These are phyloP conservation scores for Pisolithus sp. DNA, from an alignment of 768 basidiomycete genomes.

Conservation along the genomic window DNA sequence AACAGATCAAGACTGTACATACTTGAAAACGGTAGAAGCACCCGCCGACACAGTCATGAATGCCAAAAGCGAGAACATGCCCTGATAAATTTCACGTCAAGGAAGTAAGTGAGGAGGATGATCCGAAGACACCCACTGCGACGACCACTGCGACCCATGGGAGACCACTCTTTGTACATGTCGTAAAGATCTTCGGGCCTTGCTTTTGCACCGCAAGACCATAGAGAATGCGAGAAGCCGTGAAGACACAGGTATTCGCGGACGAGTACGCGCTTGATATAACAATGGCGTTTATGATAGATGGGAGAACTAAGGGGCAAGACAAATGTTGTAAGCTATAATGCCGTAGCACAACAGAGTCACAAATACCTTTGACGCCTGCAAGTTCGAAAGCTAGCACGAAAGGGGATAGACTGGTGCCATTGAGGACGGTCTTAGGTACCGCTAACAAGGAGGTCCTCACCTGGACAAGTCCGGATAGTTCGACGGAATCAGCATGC, in stretches of 20 bases:
- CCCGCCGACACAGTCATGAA: slow-evolving; percentile 59
- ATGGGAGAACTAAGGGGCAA: slow-evolving; percentile 42
- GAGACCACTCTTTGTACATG: slow-evolving; percentile 41
- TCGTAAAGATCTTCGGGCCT: slow-evolving; percentile 15
- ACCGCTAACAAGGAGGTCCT: slow-evolving; percentile 3
- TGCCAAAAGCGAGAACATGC: slow-evolving; percentile 38
- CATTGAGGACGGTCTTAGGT: neutral
- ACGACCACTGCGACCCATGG: slow-evolving; percentile 30
- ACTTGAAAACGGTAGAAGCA: slow-evolving; percentile 53
- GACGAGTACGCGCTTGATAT: slow-evolving; percentile 71
- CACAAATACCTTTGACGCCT: slow-evolving; percentile 51
- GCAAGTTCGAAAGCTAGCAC: slow-evolving; percentile 74
- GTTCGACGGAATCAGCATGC: slow-evolving; percentile 72
- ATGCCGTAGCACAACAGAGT: neutral
- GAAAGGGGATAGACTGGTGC: slow-evolving; percentile 69
- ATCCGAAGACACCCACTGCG: slow-evolving; percentile 19
- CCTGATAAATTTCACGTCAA: slow-evolving; percentile 12
- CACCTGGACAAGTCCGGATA: slow-evolving; percentile 45
- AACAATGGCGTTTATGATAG: slow-evolving; percentile 67
- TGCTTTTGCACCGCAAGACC: slow-evolving; percentile 18
- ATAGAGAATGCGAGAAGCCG: slow-evolving; percentile 38
- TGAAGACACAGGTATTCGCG: slow-evolving; percentile 43
- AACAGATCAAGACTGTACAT: slow-evolving; percentile 14
- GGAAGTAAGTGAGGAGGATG: neutral
- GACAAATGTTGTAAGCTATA: slow-evolving; percentile 6